These are phyloP conservation scores for Diaporthe eres DNA, from an alignment of 2,329 filamentous ascomycete genomes.

Conservation along the genomic window DNA sequence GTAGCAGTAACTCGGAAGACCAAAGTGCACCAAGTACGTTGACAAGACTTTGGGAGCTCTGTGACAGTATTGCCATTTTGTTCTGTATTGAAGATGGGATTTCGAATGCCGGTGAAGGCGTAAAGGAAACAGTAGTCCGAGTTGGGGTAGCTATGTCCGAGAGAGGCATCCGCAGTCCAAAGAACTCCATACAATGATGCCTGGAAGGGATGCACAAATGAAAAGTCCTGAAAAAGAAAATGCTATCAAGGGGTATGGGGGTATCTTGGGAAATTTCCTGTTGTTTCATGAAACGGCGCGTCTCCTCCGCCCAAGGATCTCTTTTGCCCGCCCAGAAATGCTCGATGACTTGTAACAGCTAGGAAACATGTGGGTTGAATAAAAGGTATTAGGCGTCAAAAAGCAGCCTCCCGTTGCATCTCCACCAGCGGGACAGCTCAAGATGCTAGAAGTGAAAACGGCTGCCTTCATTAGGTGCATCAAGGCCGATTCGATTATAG, in stretches of 20 bases:
- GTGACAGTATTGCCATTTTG: not conserved
- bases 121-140: not conserved
- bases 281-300: slow-evolving; percentile 16
- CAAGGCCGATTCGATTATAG: slow-evolving; percentile 16
- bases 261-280: slow-evolving; percentile 35
- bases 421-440: slow-evolving; percentile 13
- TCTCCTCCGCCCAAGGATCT: not conserved
- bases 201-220: slow-evolving; percentile 19
- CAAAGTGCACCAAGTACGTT: not conserved
- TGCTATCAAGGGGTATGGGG: slow-evolving; percentile 35
- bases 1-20: not conserved
- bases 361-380: slow-evolving; percentile 22
- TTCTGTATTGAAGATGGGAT: not conserved
- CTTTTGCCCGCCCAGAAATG: slow-evolving; percentile 27
- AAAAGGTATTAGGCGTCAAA: slow-evolving; percentile 24
- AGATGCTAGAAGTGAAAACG: slow-evolving; percentile 24
- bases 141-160: not conserved
- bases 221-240: slow-evolving; percentile 23
- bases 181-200: slow-evolving; percentile 33
- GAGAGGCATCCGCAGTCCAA: slow-evolving; percentile 7
- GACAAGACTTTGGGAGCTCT: not conserved
- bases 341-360: slow-evolving; percentile 18
- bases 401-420: slow-evolving; percentile 19
- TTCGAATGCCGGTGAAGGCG: not conserved
- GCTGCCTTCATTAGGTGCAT: slow-evolving; percentile 7